A percentile compares a stretch with the other conserved stretches of the same genome.
phyloP scores from a whole-genome alignment of 805 yeast genomes.

The Metschnikowia reukaufii region DNA sequence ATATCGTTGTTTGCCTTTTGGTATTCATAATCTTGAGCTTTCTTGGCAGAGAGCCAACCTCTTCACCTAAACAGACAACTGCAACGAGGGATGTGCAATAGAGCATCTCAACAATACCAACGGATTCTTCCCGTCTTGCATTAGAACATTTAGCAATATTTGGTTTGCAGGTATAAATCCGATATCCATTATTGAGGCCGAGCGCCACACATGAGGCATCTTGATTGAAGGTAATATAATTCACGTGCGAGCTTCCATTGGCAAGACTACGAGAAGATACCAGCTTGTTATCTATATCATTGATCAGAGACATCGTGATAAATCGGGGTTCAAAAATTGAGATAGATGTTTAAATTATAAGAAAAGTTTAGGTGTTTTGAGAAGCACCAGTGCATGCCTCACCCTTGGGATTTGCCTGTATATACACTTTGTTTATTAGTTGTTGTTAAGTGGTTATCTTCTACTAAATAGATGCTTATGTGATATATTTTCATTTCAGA shows the following conservation, averaged over 20 bases:
- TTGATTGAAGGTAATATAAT: slow-evolving; percentile 70
- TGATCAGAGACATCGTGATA: slow-evolving; percentile 7
- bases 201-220: slow-evolving; percentile 80
- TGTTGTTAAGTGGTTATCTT: no score
- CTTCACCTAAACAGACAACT: slow-evolving; percentile 74
- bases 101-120: slow-evolving; percentile 82
- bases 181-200: slow-evolving; percentile 64
- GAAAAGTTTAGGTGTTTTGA: background rate
- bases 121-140: slow-evolving; percentile 46
- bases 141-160: slow-evolving; percentile 52
- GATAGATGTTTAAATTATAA: no score
- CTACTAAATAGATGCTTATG: no score
- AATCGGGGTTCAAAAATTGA: slow-evolving; percentile 1
- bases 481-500: no score
- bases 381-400: slow-evolving; percentile 2
- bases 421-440: background rate
- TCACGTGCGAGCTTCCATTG: slow-evolving; percentile 24
- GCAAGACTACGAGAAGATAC: slow-evolving; percentile 1
- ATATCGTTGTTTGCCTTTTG: slow-evolving; percentile 53
- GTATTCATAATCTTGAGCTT: slow-evolving; percentile 82
- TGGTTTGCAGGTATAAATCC: slow-evolving; percentile 85
- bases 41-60: slow-evolving; percentile 71
- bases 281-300: slow-evolving; percentile 7
- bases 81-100: slow-evolving; percentile 87
- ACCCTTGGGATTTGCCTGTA: background rate